Evolutionary conservation across 768 basidiomycete species (phyloP), one percentile per base, ranked within the genome.

Genomic region (Rhizopogon rudus): DNA sequence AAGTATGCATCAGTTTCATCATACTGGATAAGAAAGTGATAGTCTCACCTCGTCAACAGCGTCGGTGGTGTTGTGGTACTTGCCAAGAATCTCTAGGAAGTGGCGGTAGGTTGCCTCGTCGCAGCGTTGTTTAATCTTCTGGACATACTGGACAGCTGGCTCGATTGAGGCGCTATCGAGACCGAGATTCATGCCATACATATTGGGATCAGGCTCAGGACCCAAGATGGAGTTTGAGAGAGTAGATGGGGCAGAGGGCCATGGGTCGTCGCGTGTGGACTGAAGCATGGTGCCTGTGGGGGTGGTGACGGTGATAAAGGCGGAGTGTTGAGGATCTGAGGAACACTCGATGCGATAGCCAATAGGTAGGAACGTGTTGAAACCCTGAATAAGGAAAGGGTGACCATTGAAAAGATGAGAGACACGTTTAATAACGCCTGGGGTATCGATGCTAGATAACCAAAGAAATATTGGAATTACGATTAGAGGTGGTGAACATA

Each of bases 311-410:
- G 86, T 90, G 64, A 91, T 89, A 61, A 79, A 76, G 35, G 81
- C 79, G 35, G 79, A 72, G 54, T 86, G 81, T n/a, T 80, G 75
- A n/a, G 79, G 71, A 62, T 89, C 85, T 33, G 73, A 74, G 13
- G 80, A 80, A 61, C 85, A 87, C 61, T 96, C 93, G 68, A 99
- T 98, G 46, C 91, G 86, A 67, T 98, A 99, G 14, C 96, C 96
- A 20, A 83, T 80, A 3, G 96, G 96, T 10, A 99, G 81, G 73
- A 98, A 99, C 0, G 94, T 97, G 73, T 98, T 98, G 80, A 99
- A 99, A 9, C 95, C 95, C 70, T 96, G 93, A 44, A 99, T 98
- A 57, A 99, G 87, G 5, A 76, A 67, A 0, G 92, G 91, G 64
- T 97, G 93, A 2, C 91, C 92, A 54, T 86, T 83, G 75, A 99